phyloP scores from a whole-genome alignment of 768 basidiomycete genomes.

The Amanita molliuscula region DNA sequence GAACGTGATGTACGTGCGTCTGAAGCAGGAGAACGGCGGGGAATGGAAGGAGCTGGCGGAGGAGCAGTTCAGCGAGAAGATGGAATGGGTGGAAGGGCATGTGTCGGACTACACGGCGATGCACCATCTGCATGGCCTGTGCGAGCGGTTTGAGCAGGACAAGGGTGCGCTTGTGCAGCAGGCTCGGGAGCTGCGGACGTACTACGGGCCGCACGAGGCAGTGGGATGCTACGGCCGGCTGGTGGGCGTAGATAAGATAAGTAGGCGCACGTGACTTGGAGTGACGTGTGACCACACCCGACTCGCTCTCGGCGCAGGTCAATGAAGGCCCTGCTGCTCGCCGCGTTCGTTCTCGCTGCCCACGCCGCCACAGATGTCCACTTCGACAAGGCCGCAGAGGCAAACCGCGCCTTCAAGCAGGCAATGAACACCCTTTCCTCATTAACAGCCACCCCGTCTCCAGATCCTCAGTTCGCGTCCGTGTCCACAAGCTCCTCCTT shows the following conservation, averaged over 20 bases:
- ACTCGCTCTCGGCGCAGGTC: neutral
- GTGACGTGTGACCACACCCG: slow-evolving; percentile 1
- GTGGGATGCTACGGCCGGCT: neutral
- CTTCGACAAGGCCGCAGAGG: slow-evolving; percentile 42
- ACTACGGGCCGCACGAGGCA: neutral
- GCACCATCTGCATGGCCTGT: slow-evolving; percentile 32
- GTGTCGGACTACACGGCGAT: slow-evolving; percentile 60
- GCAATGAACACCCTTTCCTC: slow-evolving; percentile 59
- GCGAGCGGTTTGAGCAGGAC: slow-evolving; percentile 3
- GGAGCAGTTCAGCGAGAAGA: slow-evolving; percentile 26
- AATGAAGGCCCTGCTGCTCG: slow-evolving; percentile 3
- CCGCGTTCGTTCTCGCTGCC: neutral
- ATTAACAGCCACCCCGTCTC: slow-evolving; percentile 50
- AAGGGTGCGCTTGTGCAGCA: neutral
- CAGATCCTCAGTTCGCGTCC: slow-evolving; percentile 40
- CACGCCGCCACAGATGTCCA: slow-evolving; percentile 18
- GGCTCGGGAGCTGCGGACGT: neutral
- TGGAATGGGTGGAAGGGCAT: slow-evolving; percentile 50
- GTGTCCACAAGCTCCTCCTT: slow-evolving; percentile 23
- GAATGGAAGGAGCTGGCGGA: slow-evolving; percentile 23
- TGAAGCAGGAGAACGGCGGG: slow-evolving; percentile 9
- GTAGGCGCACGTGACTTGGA: slow-evolving; percentile 2
- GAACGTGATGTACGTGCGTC: slow-evolving; percentile 18
- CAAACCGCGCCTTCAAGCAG: slow-evolving; percentile 66
- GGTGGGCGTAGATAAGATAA: slow-evolving; percentile 4